Evolutionary conservation across 1,284 basidiomycete species (phyloP).

Genomic region (Lentinula novae-zelandiae): DNA sequence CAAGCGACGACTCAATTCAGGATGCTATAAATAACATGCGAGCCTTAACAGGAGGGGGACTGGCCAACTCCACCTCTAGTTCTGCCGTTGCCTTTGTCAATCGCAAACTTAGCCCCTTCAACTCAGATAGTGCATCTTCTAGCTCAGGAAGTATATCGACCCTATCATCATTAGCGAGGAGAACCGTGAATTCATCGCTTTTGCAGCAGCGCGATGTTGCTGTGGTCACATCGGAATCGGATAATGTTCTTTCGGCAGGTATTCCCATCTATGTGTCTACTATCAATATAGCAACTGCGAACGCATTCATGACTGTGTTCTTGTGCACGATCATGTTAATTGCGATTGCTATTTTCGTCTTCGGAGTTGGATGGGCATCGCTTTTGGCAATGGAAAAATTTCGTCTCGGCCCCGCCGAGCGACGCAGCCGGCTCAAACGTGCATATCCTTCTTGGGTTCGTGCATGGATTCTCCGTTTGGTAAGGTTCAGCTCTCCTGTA

Average conservation of each 20-base stretch:
- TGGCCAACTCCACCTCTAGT: constrained; percentile 52
- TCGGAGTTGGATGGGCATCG: constrained; percentile 50
- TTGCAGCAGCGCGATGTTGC: constrained; percentile 43
- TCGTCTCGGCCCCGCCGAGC: constrained; percentile 21
- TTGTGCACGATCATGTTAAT: constrained; percentile 63
- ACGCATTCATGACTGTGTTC: constrained; percentile 84
- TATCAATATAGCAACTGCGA: constrained; percentile 70
- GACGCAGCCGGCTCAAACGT: constrained; percentile 29
- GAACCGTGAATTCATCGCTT: background rate
- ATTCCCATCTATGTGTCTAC: constrained; percentile 79
- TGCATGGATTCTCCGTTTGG: constrained; percentile 59
- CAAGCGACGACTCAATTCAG: constrained; percentile 60
- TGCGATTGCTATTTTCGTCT: constrained; percentile 48
- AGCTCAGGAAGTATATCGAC: background rate
- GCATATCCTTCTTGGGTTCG: constrained; percentile 45
- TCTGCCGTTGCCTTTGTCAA: constrained; percentile 74
- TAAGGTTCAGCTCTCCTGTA: constrained; percentile 28
- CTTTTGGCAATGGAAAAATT: constrained; percentile 32
- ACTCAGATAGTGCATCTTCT: constrained; percentile 28
- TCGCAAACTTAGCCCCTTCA: constrained; percentile 76
- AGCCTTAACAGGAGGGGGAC: constrained; percentile 72
- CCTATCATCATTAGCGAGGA: constrained; percentile 1
- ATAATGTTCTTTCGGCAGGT: constrained; percentile 71
- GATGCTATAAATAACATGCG: constrained; percentile 80
- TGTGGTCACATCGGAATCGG: constrained; percentile 61